Percentiles rank a stretch among this genome's conserved stretches.
These are phyloP conservation scores for Herpomyces periplanetae DNA, from an alignment of 2,329 filamentous ascomycete genomes.

Conservation along the genomic window DNA sequence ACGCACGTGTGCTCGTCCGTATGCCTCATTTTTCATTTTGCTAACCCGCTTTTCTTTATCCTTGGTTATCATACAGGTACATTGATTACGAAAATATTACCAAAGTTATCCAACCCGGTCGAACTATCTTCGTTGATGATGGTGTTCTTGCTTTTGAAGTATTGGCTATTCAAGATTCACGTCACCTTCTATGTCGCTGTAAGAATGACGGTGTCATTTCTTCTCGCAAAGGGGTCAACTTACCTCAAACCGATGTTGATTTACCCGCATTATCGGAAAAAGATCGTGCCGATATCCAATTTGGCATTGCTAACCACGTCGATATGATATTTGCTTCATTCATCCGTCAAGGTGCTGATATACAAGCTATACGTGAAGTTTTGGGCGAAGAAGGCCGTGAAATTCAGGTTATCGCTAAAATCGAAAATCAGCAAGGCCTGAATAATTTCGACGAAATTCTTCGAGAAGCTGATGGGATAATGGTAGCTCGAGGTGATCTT, in stretches of 20 bases:
- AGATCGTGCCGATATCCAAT: conserved; percentile 68
- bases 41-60: background rate
- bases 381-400: conserved; percentile 68
- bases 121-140: conserved; percentile 90
- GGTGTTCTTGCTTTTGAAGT: conserved; percentile 92
- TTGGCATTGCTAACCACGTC: conserved; percentile 91
- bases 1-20: background rate
- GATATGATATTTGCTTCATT: conserved; percentile 98
- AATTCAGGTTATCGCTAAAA: conserved; percentile 99
- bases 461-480: conserved; percentile 82
- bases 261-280: conserved; percentile 90
- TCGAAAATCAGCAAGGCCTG: conserved; percentile 96
- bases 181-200: conserved; percentile 51
- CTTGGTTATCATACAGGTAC: conserved; percentile 16
- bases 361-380: conserved; percentile 59
- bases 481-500: conserved; percentile 92
- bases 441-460: conserved; percentile 99
- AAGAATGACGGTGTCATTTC: conserved; percentile 97
- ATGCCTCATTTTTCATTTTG: background rate
- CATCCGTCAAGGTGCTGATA: conserved; percentile 74
- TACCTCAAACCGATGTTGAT: conserved; percentile 93
- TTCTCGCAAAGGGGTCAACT: conserved; percentile 94
- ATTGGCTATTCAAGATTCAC: conserved; percentile 41
- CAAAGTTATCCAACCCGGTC: conserved; percentile 66
- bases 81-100: conserved; percentile 99